These are phyloP conservation scores for Dactylonectria macrodidyma DNA, from an alignment of 2,329 filamentous ascomycete genomes.

Conservation along the genomic window DNA sequence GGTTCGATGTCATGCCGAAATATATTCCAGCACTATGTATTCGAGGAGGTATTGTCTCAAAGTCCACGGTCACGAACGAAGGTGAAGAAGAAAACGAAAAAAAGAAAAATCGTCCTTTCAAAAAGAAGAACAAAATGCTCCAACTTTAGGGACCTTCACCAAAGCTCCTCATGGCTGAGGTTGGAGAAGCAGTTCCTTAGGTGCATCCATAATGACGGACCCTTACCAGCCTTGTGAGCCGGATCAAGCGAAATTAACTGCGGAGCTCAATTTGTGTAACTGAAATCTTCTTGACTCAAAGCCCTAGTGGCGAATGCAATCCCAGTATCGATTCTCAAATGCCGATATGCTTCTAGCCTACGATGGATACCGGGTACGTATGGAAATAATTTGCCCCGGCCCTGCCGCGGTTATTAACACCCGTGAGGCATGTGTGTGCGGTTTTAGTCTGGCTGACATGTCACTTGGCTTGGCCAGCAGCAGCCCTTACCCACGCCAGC, in stretches of 20 bases:
- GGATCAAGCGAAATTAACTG: not conserved
- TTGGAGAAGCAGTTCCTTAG: too few species aligned
- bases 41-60: too few species aligned
- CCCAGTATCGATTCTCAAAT: not conserved
- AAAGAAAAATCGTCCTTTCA: too few species aligned
- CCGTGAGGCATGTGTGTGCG: not conserved
- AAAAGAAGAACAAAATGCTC: too few species aligned
- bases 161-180: too few species aligned
- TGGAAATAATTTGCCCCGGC: too few species aligned
- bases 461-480: slow-evolving; percentile 18
- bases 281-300: slow-evolving; percentile 10
- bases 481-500: slow-evolving; percentile 34
- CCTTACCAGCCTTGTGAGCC: not conserved
- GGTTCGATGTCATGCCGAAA: too few species aligned
- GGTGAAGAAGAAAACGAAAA: too few species aligned
- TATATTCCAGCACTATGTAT: too few species aligned
- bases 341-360: not conserved
- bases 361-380: not conserved
- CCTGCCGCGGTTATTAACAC: not conserved
- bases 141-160: too few species aligned
- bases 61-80: too few species aligned
- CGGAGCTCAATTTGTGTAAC: not conserved
- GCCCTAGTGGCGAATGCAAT: not conserved
- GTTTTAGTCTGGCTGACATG: not conserved
- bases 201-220: not conserved